Conservation (phyloP, 495 filamentous ascomycete species). For the Tricharina praecox region DNA sequence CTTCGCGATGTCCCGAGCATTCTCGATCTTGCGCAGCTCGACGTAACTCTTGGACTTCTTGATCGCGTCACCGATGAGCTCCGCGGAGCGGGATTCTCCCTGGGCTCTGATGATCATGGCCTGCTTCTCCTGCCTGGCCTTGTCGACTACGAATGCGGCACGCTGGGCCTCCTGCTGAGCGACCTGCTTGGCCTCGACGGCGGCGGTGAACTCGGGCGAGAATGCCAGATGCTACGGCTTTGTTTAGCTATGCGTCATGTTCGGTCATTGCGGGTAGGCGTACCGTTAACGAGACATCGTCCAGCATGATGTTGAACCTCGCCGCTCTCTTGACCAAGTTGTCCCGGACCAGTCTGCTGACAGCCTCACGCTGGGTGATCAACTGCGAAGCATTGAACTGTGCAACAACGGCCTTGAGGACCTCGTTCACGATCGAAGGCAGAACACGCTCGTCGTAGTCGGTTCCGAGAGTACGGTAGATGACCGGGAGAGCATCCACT, state of each 20-base stretch:
- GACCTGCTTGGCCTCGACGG: slow-evolving; percentile 97
- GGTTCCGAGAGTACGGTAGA: slow-evolving; percentile 85
- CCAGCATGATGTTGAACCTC: slow-evolving; percentile 89
- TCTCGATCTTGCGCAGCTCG: slow-evolving; percentile 93
- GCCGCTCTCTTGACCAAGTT: slow-evolving; percentile 81
- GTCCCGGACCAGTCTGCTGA: slow-evolving; percentile 76
- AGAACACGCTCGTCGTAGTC: slow-evolving; percentile 96
- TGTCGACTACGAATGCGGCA: slow-evolving; percentile 94
- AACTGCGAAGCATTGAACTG: slow-evolving; percentile 98
- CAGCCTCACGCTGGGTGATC: slow-evolving; percentile 96
- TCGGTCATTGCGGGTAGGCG: background rate
- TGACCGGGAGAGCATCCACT: slow-evolving; percentile 76
- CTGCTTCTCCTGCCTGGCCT: slow-evolving; percentile 98
- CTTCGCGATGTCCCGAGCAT: slow-evolving; percentile 68
- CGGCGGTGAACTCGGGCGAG: slow-evolving; percentile 97
- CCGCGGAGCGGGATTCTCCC: slow-evolving; percentile 95
- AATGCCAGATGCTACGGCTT: slow-evolving; percentile 81
- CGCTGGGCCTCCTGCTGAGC: slow-evolving; percentile 96
- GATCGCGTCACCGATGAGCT: slow-evolving; percentile 96
- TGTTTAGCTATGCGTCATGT: slow-evolving; percentile 15
- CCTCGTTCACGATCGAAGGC: slow-evolving; percentile 96
- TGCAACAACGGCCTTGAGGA: slow-evolving; percentile 93
- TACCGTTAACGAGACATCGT: slow-evolving; percentile 96
- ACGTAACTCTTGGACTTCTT: slow-evolving; percentile 97
- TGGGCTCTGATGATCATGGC: slow-evolving; percentile 95